A percentile compares a stretch with the other conserved stretches of the same genome.
Evolutionary conservation across 1,284 basidiomycete species (phyloP).

Genomic region (Ustilago curta): DNA sequence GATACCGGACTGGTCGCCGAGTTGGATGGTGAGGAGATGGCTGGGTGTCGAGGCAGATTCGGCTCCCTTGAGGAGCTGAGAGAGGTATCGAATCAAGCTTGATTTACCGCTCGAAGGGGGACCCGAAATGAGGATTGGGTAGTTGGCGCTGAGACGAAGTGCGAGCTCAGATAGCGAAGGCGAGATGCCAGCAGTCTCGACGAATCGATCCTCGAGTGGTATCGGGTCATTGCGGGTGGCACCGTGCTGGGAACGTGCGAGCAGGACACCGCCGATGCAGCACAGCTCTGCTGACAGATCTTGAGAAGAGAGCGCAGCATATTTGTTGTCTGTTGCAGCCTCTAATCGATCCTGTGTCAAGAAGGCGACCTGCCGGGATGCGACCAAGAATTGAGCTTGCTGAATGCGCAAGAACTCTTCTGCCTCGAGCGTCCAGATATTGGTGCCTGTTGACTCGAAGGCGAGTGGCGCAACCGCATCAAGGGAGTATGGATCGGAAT

Average conservation of each 20-base stretch:
- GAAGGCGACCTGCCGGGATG: slow-evolving; percentile 6
- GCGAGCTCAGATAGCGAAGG: slow-evolving; percentile 77
- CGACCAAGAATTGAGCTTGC: slow-evolving; percentile 5
- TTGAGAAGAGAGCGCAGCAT: slow-evolving; percentile 2
- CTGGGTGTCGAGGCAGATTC: slow-evolving; percentile 15
- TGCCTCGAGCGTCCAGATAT: slow-evolving; percentile 50
- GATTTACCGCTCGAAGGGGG: slow-evolving; percentile 91
- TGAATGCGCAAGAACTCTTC: slow-evolving; percentile 40
- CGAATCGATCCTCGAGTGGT: slow-evolving; percentile 58
- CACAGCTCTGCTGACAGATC: slow-evolving; percentile 28
- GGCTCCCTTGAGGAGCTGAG: slow-evolving; percentile 34
- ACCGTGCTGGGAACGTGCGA: slow-evolving; percentile 21
- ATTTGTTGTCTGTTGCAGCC: neutral
- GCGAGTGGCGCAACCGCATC: slow-evolving; percentile 32
- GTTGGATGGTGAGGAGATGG: slow-evolving; percentile 85
- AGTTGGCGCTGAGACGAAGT: slow-evolving; percentile 76
- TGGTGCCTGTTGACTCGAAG: slow-evolving; percentile 29
- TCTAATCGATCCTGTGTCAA: slow-evolving; percentile 15
- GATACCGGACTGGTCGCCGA: slow-evolving; percentile 75
- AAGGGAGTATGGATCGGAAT: slow-evolving; percentile 7
- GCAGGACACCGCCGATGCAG: slow-evolving; percentile 55
- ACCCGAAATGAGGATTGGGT: slow-evolving; percentile 87
- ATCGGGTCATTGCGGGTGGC: neutral
- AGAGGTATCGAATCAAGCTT: slow-evolving; percentile 81
- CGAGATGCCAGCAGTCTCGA: slow-evolving; percentile 77